Percentiles rank a stretch among this genome's conserved stretches.
Conservation (phyloP, 345 rosid genomes). For the Tarenaya hassleriana region DNA sequence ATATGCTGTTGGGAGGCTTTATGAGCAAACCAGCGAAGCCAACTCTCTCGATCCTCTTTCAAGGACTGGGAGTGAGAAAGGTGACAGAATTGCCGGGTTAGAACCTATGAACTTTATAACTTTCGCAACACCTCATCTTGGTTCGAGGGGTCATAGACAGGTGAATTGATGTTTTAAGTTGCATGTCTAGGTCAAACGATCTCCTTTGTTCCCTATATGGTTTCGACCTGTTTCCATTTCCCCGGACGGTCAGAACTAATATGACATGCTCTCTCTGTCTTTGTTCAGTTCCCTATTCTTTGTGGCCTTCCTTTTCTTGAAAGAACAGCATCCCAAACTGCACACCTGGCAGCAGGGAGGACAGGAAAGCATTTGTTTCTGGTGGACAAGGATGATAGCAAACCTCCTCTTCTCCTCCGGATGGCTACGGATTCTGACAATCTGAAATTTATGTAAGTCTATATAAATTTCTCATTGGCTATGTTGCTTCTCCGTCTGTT, state of each 20-base stretch:
- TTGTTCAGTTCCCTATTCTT: constrained; percentile 68
- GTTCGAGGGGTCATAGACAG: constrained; percentile 85
- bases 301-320: constrained; percentile 92
- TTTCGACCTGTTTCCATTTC: neutral
- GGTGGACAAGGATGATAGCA: constrained; percentile 65
- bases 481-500: too few species aligned
- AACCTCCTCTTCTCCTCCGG: constrained; percentile 82
- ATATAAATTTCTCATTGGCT: too few species aligned
- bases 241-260: too few species aligned
- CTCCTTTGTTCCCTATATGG: neutral
- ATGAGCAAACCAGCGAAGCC: constrained; percentile 30
- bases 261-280: constrained; percentile 13
- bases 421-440: constrained; percentile 71
- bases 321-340: constrained; percentile 75
- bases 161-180: constrained; percentile 31
- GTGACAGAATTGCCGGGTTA: constrained; percentile 68
- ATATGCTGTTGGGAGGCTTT: constrained; percentile 83
- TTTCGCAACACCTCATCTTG: constrained; percentile 96
- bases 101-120: constrained; percentile 93
- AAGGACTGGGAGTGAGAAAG: constrained; percentile 11
- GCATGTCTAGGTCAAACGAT: constrained; percentile 20
- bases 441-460: constrained; percentile 66
- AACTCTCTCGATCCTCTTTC: constrained; percentile 32
- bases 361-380: constrained; percentile 91
- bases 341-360: constrained; percentile 81